phyloP scores from a whole-genome alignment of 2,329 filamentous ascomycete species.

The Colletotrichum australisinense region DNA sequence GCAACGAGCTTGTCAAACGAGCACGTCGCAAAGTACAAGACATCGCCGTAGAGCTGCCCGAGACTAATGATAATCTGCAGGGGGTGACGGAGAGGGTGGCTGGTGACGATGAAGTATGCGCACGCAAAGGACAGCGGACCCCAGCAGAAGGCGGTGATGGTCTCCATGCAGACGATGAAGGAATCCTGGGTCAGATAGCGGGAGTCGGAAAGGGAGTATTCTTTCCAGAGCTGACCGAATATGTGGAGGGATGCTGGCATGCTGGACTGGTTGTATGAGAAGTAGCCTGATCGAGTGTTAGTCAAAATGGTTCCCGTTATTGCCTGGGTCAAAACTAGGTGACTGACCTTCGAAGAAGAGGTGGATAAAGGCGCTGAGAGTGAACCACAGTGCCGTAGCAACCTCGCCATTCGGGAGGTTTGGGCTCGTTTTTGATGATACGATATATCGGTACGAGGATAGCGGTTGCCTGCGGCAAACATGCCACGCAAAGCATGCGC shows the following conservation, averaged over 20 bases:
- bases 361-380: constrained; percentile 70
- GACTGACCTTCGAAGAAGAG: constrained; percentile 53
- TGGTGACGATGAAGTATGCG: constrained; percentile 55
- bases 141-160: constrained; percentile 63
- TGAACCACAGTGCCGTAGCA: constrained; percentile 78
- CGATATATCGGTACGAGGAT: constrained; percentile 69
- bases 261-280: constrained; percentile 53
- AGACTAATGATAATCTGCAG: constrained; percentile 59
- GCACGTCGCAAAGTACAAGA: constrained; percentile 63
- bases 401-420: constrained; percentile 65
- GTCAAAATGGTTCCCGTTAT: background rate
- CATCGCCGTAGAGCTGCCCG: constrained; percentile 63
- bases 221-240: constrained; percentile 68
- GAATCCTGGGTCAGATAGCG: constrained; percentile 64
- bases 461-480: constrained; percentile 67
- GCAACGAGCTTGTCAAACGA: constrained; percentile 53
- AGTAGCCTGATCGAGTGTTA: constrained; percentile 55
- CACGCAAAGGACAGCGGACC: constrained; percentile 63
- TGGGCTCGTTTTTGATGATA: constrained; percentile 64
- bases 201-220: constrained; percentile 67
- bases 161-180: constrained; percentile 68
- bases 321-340: no score
- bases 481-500: constrained; percentile 68
- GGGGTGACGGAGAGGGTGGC: constrained; percentile 59
- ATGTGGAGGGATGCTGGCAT: constrained; percentile 55